Evolutionary conservation across 2,329 filamentous ascomycete species (phyloP), one percentile per base, ranked within the genome.

Genomic region (Alternaria gaisen): DNA sequence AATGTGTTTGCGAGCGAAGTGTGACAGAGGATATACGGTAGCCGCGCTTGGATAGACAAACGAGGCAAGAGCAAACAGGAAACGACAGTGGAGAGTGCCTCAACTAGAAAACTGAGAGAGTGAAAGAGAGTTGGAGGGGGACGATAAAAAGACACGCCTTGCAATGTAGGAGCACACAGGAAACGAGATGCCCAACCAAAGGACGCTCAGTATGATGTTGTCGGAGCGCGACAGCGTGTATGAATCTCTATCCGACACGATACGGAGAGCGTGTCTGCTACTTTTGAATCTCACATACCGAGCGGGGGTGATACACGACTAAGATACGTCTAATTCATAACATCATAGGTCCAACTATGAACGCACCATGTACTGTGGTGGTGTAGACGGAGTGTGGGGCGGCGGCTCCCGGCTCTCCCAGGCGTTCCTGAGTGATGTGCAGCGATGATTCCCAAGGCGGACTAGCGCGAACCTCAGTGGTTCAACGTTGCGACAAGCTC

Each of bases 61-160:
- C 20, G 48, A 47, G 56, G 60, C 46, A 65, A 38, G 60, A 60
- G 60, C 60, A 63, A 63, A 60, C 52, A 22, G 10, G 40, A 18
- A 38, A 42, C 12, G n/a, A 47, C 14, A n/a, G 47, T 38, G 16
- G 26, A 12, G 41, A n/a, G 52, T 44, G 16, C 38, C 22, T 41
- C 40, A 28, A 16, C 8, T 7, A 22, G 11, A 32, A 12, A 6
- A 8, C 5, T 18, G 10, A 40, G 36, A 43, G 26, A 42, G 32
- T 14, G 32, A 10, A 9, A 34, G 32, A 34, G 11, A 34, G 32
- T 14, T 5, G 18, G 18, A 52, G 14, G 26, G 14, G 14, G 12
- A 30, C 4, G 14, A 28, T 3, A 28, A 14, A 6, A n/a, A 9
- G 10, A 22, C 7, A 20, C 2, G n/a, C 4, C 14, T 8, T 7